phyloP scores from a whole-genome alignment of 176 grass and related monocot genomes.

The Dactylis glomerata region DNA sequence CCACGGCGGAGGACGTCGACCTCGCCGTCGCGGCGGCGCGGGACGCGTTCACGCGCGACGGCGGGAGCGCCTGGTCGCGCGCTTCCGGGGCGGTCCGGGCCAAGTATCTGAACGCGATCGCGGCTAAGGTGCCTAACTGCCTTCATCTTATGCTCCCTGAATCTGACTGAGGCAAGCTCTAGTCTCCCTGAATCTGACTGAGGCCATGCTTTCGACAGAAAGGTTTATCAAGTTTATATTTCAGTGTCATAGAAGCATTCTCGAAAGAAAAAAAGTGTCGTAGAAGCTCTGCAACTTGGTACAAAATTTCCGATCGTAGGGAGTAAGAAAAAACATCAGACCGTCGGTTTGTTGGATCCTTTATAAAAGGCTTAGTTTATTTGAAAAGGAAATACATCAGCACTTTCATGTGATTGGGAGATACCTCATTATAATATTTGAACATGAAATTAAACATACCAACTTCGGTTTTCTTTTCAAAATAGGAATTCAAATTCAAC shows the following conservation, averaged over 20 bases:
- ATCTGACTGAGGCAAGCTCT: not conserved
- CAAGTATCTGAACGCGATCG: slow-evolving; percentile 84
- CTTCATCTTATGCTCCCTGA: not conserved
- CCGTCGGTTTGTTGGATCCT: not conserved
- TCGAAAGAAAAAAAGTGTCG: too few species aligned
- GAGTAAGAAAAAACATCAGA: not conserved
- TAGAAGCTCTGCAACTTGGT: not conserved
- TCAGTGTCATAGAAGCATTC: too few species aligned
- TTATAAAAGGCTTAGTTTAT: not conserved
- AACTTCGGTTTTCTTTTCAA: not conserved
- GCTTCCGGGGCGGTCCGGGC: slow-evolving; percentile 51
- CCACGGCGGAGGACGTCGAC: slow-evolving; percentile 87
- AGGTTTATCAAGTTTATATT: not conserved
- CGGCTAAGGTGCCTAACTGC: slow-evolving; percentile 50
- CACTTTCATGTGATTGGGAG: not conserved
- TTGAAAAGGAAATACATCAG: not conserved
- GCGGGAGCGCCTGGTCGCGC: slow-evolving; percentile 66
- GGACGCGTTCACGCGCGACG: slow-evolving; percentile 53
- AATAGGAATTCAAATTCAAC: not conserved
- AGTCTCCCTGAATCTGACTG: not conserved
- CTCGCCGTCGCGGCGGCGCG: slow-evolving; percentile 80
- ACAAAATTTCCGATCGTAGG: not conserved
- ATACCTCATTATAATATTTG: not conserved
- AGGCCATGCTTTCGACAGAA: not conserved
- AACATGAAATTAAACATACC: not conserved